Base-by-base conservation (phyloP, 2,329 filamentous ascomycete genomes). In the Coniochaeta hoffmannii region DNA sequence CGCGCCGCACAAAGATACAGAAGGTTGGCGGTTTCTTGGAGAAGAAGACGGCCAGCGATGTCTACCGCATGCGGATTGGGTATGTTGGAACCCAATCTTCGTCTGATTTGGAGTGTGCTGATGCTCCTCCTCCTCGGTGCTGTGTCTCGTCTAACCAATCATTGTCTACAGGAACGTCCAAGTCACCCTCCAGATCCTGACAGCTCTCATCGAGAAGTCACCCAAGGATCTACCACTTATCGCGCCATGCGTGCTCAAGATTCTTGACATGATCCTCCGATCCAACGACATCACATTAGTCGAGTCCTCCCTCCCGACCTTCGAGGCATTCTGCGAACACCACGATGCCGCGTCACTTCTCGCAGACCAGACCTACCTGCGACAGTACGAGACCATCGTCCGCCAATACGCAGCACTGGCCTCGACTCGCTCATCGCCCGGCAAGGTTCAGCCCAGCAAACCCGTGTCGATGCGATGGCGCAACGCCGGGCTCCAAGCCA, bases 21-120 rank as follows among this genome's bases (percentile, higher is more conserved):
- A 99, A 99, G 74, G 92, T 99, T 62, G 91, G 90, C 70, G 86
- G 85, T 64, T 99, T 97, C 68, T 80, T 99, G 61, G 92, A 97
- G 76, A 95, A 93, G 78, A 90, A 93, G 76, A 94, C 90, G 22
- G 89, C 89, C 59, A 87, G 85, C 66, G 94, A 99, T 76, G 90
- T 97, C 62, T 95, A 88, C 84, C 88, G 89, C 67, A 82, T 85
- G 70, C 86, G 90, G 66, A 89, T 94, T 67, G 92, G 92, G 88
- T 95, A 76, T 57, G 76, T 73, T 49, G n/a, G 36, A 38, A n/a
- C 35, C 32, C 35, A 26, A n/a, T 10, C 46, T n/a, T 50, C 46
- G n/a, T 55, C 54, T 32, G 26, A 31, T 52, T 26, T 38, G 17
- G 22, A 36, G 55, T 38, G 26, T 3, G n/a, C n/a, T n/a, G n/a